phyloP scores from a whole-genome alignment of 2,329 filamentous ascomycete genomes.

The Neofusicoccum ribis region DNA sequence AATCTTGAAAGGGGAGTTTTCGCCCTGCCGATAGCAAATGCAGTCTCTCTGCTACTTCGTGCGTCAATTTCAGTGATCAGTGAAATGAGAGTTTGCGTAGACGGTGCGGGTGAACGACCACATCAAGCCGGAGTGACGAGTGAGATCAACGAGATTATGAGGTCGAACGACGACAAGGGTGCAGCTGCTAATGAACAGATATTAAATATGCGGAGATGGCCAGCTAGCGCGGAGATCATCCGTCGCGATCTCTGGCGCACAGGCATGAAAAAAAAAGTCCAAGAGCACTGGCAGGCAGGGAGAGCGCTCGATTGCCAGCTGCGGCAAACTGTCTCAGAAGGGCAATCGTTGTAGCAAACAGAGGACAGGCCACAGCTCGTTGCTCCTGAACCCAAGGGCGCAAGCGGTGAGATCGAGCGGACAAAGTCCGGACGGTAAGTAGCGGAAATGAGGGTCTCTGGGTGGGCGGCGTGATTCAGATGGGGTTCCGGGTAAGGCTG shows the following conservation, averaged over 20 bases:
- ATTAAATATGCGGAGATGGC: background rate
- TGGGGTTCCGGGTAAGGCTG: slow-evolving; percentile 11
- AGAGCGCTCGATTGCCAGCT: too few species aligned
- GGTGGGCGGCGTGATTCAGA: background rate
- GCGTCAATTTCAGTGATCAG: background rate
- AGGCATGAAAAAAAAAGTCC: background rate
- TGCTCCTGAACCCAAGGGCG: too few species aligned
- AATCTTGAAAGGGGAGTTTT: background rate
- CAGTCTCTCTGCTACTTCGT: background rate
- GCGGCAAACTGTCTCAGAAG: too few species aligned
- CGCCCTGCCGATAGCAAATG: background rate
- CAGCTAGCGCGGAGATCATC: slow-evolving; percentile 4
- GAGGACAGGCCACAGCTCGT: too few species aligned
- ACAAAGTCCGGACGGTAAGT: background rate
- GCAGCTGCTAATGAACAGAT: background rate
- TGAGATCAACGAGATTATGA: too few species aligned
- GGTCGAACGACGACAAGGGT: background rate
- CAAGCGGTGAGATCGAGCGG: background rate
- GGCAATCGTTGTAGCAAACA: too few species aligned
- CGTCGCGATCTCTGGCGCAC: background rate
- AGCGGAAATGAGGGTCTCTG: background rate
- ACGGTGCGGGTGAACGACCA: background rate
- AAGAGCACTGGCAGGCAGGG: too few species aligned
- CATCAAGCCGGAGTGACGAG: too few species aligned
- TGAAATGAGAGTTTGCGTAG: background rate